These are phyloP conservation scores for Cytospora schulzeri DNA, from an alignment of 2,329 filamentous ascomycete species.

Conservation along the genomic window DNA sequence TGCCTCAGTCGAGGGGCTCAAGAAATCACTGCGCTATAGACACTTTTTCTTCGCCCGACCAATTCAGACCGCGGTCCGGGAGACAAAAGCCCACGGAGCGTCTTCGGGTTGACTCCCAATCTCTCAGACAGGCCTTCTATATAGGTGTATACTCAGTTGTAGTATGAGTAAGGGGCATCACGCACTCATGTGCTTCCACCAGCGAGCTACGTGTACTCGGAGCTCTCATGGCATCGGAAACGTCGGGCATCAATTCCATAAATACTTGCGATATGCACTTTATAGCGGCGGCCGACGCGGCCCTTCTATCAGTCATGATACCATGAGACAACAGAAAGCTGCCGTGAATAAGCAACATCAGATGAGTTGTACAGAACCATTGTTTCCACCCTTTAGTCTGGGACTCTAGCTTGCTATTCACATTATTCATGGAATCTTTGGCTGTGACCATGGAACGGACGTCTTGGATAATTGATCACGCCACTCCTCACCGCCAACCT, in stretches of 20 bases:
- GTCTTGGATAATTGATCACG: not conserved
- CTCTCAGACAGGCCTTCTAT: too few relatives aligned
- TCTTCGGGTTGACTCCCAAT: too few relatives aligned
- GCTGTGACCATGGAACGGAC: not conserved
- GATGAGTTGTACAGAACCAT: not conserved
- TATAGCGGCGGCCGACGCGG: not conserved
- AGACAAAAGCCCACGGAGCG: too few relatives aligned
- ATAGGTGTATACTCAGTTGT: too few relatives aligned
- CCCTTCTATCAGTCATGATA: not conserved
- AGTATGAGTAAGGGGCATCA: too few relatives aligned
- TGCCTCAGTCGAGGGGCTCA: too few relatives aligned
- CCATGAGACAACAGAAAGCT: not conserved
- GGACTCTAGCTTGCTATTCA: not conserved
- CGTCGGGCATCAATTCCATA: not conserved
- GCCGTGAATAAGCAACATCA: not conserved
- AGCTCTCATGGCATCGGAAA: not conserved
- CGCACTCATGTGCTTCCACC: not conserved
- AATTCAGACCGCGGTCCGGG: too few relatives aligned
- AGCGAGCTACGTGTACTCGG: not conserved
- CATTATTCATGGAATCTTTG: not conserved
- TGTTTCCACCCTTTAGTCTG: not conserved
- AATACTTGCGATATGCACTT: not conserved
- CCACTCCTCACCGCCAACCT: not conserved
- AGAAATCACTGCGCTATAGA: too few relatives aligned
- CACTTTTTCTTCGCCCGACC: too few relatives aligned